Conservation (phyloP, 345 rosid species). For the Melaleuca alternifolia region DNA sequence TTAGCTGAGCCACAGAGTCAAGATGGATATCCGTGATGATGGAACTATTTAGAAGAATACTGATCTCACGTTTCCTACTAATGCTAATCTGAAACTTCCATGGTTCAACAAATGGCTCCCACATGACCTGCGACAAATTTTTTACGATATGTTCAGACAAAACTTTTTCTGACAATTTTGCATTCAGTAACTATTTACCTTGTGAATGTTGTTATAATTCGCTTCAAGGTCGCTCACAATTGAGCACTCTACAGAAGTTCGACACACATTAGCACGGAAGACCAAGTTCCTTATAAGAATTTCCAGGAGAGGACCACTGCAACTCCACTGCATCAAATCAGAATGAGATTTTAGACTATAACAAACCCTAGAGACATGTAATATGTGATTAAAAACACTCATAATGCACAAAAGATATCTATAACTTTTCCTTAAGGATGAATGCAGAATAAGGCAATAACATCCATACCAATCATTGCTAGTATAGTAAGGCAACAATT, state of each 20-base stretch:
- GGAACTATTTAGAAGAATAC: slow-evolving; percentile 40
- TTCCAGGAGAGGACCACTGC: slow-evolving; percentile 72
- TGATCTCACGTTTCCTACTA: slow-evolving; percentile 37
- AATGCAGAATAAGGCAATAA: background rate
- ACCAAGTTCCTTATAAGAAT: slow-evolving; percentile 43
- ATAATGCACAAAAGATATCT: background rate
- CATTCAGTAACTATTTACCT: slow-evolving; percentile 29
- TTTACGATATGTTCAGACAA: background rate
- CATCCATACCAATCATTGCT: background rate
- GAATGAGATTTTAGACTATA: background rate
- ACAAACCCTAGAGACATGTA: background rate
- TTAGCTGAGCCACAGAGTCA: slow-evolving; percentile 53
- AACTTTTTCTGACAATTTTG: background rate
- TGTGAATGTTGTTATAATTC: slow-evolving; percentile 77
- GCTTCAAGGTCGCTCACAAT: slow-evolving; percentile 57
- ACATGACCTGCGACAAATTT: slow-evolving; percentile 41
- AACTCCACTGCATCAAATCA: slow-evolving; percentile 63
- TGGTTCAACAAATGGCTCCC: slow-evolving; percentile 93
- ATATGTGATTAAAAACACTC: background rate
- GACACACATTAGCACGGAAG: slow-evolving; percentile 30
- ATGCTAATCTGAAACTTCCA: slow-evolving; percentile 62
- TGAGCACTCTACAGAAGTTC: slow-evolving; percentile 34
- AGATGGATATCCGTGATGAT: slow-evolving; percentile 50
- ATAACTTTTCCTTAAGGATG: background rate
- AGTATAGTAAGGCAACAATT: background rate